Evolutionary conservation across 2,329 filamentous ascomycete genomes (phyloP).

Genomic region (Fusarium tjaetaba): DNA sequence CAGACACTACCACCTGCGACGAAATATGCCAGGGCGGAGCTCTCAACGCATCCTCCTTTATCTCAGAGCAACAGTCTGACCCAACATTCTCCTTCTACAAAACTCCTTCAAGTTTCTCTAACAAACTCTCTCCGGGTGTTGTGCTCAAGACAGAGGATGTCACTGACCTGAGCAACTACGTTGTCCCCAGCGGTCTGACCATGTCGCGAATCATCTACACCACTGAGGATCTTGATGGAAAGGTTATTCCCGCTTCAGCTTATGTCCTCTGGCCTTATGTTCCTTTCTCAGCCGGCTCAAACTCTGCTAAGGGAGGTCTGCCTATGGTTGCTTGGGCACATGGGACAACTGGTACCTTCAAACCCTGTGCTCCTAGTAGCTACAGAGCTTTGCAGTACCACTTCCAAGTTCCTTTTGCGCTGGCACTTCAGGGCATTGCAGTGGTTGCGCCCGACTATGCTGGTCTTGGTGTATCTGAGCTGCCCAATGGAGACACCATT

Average conservation of each 20-base stretch:
- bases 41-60: not conserved
- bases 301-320: not conserved
- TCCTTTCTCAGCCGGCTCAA: not conserved
- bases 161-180: constrained; percentile 14
- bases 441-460: constrained; percentile 30
- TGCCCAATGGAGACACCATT: constrained; percentile 17
- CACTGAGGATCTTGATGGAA: constrained; percentile 14
- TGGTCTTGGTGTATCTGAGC: constrained; percentile 19
- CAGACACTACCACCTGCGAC: constrained; percentile 9
- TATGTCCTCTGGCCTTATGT: not conserved
- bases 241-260: constrained; percentile 14
- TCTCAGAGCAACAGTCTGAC: constrained; percentile 3
- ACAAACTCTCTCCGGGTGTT: not conserved
- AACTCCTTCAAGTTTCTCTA: not conserved
- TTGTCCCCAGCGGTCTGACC: constrained; percentile 20
- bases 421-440: constrained; percentile 27
- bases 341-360: constrained; percentile 19
- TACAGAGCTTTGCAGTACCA: constrained; percentile 29
- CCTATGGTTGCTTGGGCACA: constrained; percentile 2
- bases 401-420: constrained; percentile 24
- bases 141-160: not conserved
- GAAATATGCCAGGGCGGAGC: not conserved
- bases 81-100: constrained; percentile 3
- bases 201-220: constrained; percentile 31
- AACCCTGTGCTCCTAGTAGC: constrained; percentile 23